phyloP scores from a whole-genome alignment of 2,329 filamentous ascomycete genomes.

The Cladosporium sp. region DNA sequence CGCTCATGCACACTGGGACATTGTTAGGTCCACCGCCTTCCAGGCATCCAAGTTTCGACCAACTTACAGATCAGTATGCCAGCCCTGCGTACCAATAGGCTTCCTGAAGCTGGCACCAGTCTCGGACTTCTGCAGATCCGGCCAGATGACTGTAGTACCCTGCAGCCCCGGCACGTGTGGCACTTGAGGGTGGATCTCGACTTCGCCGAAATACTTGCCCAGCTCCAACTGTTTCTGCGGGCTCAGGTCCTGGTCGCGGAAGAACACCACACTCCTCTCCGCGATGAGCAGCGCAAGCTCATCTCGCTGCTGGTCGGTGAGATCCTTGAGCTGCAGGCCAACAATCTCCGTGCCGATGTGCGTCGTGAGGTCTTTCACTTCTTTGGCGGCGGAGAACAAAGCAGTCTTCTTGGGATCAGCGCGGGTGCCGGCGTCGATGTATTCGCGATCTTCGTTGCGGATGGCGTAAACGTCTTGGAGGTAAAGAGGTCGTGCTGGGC shows the following conservation, averaged over 20 bases:
- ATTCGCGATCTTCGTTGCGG: conserved; percentile 49
- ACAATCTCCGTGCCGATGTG: conserved; percentile 64
- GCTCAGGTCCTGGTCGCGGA: conserved; percentile 57
- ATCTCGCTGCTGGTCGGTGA: conserved; percentile 56
- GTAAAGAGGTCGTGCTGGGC: conserved; percentile 62
- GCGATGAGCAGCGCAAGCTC: conserved; percentile 61
- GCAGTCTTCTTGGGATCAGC: conserved; percentile 62
- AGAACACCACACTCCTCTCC: conserved; percentile 63
- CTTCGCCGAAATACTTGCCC: conserved; percentile 60
- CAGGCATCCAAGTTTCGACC: background rate
- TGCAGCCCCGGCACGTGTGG: conserved; percentile 64
- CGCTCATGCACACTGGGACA: conserved; percentile 55
- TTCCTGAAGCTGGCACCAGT: conserved; percentile 58
- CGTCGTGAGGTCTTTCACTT: conserved; percentile 58
- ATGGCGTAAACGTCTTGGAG: conserved; percentile 67
- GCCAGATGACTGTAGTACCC: conserved; percentile 61
- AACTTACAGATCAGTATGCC: conserved; percentile 49
- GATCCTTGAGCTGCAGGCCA: conserved; percentile 59
- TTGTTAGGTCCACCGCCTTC: conserved; percentile 39
- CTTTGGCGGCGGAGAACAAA: conserved; percentile 57
- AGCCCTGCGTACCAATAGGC: conserved; percentile 63
- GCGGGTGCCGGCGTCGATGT: conserved; percentile 59
- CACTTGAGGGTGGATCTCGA: conserved; percentile 69
- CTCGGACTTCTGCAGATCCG: conserved; percentile 62
- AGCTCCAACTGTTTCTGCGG: conserved; percentile 62